Conservation (phyloP, 306 rosid species). For the Trifolium dubium region DNA sequence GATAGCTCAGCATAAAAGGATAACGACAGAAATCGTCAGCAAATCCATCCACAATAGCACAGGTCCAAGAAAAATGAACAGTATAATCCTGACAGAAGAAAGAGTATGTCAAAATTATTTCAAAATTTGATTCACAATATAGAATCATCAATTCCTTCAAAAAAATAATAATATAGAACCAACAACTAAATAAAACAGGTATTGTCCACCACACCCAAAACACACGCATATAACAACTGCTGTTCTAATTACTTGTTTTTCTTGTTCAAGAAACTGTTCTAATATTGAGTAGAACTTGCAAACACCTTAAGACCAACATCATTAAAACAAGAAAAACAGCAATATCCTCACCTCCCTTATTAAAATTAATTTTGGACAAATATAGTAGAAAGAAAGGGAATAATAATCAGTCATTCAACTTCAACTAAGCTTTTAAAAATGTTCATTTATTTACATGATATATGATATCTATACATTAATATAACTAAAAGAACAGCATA, state of each 20-base stretch:
- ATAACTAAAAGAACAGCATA: not conserved
- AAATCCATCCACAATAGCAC: constrained; percentile 48
- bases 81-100: constrained; percentile 44
- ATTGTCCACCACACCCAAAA: not conserved
- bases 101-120: constrained; percentile 34
- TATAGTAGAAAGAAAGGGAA: not conserved
- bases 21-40: constrained; percentile 35
- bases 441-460: constrained; percentile 17
- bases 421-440: not conserved
- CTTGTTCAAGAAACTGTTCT: too few relatives aligned
- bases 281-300: too few relatives aligned
- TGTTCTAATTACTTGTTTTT: not conserved
- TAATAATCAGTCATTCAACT: constrained; percentile 24
- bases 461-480: constrained; percentile 12
- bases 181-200: constrained; percentile 15
- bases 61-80: constrained; percentile 42
- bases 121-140: constrained; percentile 4
- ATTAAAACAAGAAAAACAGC: too few relatives aligned
- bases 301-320: too few relatives aligned
- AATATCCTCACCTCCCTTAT: constrained; percentile 10
- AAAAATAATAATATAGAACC: not conserved
- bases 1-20: constrained; percentile 45
- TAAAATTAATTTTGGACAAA: constrained; percentile 15
- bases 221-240: not conserved
- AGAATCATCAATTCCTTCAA: not conserved